phyloP scores from a whole-genome alignment of 192 early-diverging fungal genomes.

The Coemansia sp. region DNA sequence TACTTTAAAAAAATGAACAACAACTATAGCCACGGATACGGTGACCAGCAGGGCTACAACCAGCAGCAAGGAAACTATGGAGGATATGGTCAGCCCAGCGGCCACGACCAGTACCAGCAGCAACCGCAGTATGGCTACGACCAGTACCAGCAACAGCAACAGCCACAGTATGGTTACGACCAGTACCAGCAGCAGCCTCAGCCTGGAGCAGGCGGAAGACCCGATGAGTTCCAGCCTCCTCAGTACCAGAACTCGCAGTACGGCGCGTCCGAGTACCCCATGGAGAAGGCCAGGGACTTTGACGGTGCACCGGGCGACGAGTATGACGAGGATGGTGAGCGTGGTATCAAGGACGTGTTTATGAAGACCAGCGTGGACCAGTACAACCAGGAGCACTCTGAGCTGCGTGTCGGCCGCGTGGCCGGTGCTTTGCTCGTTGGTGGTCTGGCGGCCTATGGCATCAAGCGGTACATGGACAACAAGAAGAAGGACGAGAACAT shows the following conservation, averaged over 20 bases:
- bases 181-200: not conserved
- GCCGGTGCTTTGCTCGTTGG: constrained; percentile 11
- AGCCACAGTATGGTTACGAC: not conserved
- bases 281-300: not conserved
- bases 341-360: constrained; percentile 35
- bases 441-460: constrained; percentile 11
- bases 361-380: constrained; percentile 21
- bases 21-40: constrained; percentile 13
- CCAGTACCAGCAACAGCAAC: constrained; percentile 6
- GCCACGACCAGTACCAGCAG: constrained; percentile 7
- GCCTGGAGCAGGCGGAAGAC: not conserved
- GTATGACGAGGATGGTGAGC: constrained; percentile 25
- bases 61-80: constrained; percentile 5
- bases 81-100: constrained; percentile 1
- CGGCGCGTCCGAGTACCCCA: not conserved
- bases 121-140: not conserved
- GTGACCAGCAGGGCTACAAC: constrained; percentile 6
- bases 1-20: constrained; percentile 2
- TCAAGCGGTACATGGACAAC: constrained; percentile 25
- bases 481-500: constrained; percentile 3
- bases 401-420: constrained; percentile 9
- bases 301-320: constrained; percentile 2
- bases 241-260: constrained; percentile 1
- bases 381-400: constrained; percentile 15
- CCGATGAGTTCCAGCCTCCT: constrained; percentile 11